Evolutionary conservation across 129 eudicot genomes (phyloP).

Genomic region (Mikania micrantha): DNA sequence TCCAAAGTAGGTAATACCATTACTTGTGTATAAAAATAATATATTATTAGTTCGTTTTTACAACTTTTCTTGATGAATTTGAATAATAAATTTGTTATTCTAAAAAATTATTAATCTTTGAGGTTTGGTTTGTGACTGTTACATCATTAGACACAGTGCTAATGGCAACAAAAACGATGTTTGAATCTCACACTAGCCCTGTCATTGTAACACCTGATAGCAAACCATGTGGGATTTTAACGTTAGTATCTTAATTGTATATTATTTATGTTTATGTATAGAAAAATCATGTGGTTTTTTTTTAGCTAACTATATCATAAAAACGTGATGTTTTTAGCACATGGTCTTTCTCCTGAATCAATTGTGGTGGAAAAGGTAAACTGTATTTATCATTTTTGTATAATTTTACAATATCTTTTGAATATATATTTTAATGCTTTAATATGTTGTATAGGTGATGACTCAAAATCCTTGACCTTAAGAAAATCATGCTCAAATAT

Average conservation of each 20-base stretch:
- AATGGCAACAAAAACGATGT: conserved; percentile 83
- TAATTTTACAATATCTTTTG: not conserved
- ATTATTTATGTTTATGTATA: not conserved
- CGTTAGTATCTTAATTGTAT: conserved; percentile 46
- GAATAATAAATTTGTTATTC: not conserved
- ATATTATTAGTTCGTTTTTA: not conserved
- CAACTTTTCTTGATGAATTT: not conserved
- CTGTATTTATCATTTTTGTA: not conserved
- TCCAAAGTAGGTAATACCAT: conserved; percentile 95
- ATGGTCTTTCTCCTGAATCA: conserved; percentile 72
- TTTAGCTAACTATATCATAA: conserved; percentile 8
- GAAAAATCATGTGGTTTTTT: not conserved
- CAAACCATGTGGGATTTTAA: conserved; percentile 81
- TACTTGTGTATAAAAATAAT: conserved; percentile 14
- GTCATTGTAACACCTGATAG: conserved; percentile 78
- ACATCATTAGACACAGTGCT: conserved; percentile 81
- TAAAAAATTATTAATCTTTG: conserved; percentile 12
- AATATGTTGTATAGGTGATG: conserved; percentile 63
- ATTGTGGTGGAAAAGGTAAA: conserved; percentile 83
- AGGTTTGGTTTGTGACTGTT: conserved; percentile 81
- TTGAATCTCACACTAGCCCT: conserved; percentile 57
- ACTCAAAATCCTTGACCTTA: conserved; percentile 97
- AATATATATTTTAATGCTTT: not conserved
- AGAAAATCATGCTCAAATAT: no score
- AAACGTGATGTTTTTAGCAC: conserved; percentile 35